Conservation (phyloP, 139 green algal genomes). For the Chlamydomonas schloesseri region DNA sequence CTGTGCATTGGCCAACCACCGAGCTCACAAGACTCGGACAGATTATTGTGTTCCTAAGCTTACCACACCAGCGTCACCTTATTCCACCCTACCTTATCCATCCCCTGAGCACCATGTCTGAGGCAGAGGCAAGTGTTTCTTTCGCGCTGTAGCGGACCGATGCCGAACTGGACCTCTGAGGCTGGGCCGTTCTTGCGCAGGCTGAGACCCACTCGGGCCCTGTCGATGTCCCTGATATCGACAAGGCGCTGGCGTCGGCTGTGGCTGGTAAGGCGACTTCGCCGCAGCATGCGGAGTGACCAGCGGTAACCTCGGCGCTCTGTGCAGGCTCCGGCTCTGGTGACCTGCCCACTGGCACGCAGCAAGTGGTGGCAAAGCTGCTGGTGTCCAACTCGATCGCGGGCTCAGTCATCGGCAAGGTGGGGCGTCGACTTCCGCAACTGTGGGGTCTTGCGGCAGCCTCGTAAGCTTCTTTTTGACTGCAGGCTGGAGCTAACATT, state of each 20-base stretch:
- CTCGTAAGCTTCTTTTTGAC: too few relatives aligned
- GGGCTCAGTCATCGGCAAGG: conserved; percentile 76
- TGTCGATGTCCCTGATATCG: conserved; percentile 36
- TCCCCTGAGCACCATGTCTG: conserved; percentile 7
- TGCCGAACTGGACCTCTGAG: conserved; percentile 43
- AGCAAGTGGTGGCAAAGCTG: conserved; percentile 72
- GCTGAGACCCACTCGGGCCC: conserved; percentile 5
- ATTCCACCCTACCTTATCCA: too few relatives aligned
- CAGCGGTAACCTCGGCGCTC: not conserved
- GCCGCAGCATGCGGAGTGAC: too few relatives aligned
- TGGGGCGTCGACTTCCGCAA: not conserved
- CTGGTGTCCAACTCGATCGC: conserved; percentile 75
- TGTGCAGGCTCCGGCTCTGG: conserved; percentile 20
- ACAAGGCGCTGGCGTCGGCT: conserved; percentile 31
- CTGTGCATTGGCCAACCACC: too few relatives aligned
- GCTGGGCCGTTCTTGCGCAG: not conserved
- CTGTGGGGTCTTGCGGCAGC: not conserved
- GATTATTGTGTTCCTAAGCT: too few relatives aligned
- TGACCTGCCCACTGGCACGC: conserved; percentile 48
- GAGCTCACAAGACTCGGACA: too few relatives aligned
- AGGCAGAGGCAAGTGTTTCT: not conserved
- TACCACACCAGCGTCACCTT: too few relatives aligned
- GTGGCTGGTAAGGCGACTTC: not conserved
- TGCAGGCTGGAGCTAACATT: conserved; percentile 67
- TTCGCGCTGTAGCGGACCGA: too few relatives aligned